These are phyloP conservation scores for Dipodascus albidus DNA, from an alignment of 805 yeast species.

Conservation along the genomic window DNA sequence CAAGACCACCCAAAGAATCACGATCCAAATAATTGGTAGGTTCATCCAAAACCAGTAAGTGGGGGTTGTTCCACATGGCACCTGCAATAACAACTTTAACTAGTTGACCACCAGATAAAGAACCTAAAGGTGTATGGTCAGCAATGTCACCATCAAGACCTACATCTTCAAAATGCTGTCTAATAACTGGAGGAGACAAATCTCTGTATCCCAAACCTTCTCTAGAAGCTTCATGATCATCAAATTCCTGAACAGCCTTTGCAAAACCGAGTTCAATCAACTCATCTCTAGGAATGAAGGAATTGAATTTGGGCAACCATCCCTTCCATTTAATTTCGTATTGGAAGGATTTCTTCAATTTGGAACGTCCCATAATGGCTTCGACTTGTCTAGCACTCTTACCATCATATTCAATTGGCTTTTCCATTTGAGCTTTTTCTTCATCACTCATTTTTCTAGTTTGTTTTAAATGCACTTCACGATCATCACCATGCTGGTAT, in stretches of 20 bases:
- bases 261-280: conserved; percentile 76
- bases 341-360: conserved; percentile 91
- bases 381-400: conserved; percentile 81
- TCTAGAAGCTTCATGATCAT: conserved; percentile 98
- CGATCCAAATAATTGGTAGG: conserved; percentile 97
- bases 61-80: conserved; percentile 99
- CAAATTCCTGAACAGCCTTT: conserved; percentile 89
- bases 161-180: conserved; percentile 94
- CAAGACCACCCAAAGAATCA: conserved; percentile 95
- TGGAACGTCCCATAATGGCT: conserved; percentile 95
- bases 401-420: conserved; percentile 77
- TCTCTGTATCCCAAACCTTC: conserved; percentile 99
- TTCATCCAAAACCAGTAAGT: conserved; percentile 89
- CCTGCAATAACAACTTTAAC: conserved; percentile 98
- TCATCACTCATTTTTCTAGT: conserved; percentile 75
- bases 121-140: conserved; percentile 94
- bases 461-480: conserved; percentile 90
- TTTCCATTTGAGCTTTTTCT: conserved; percentile 66
- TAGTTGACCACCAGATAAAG: conserved; percentile 94
- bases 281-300: conserved; percentile 83
- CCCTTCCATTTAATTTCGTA: conserved; percentile 91
- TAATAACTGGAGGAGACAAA: conserved; percentile 77
- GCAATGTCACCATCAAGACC: conserved; percentile 98
- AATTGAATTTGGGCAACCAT: conserved; percentile 86
- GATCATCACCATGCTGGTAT: conserved; percentile 94